phyloP scores from a whole-genome alignment of 352 stramenopile genomes.

The Globisporangium parvum region DNA sequence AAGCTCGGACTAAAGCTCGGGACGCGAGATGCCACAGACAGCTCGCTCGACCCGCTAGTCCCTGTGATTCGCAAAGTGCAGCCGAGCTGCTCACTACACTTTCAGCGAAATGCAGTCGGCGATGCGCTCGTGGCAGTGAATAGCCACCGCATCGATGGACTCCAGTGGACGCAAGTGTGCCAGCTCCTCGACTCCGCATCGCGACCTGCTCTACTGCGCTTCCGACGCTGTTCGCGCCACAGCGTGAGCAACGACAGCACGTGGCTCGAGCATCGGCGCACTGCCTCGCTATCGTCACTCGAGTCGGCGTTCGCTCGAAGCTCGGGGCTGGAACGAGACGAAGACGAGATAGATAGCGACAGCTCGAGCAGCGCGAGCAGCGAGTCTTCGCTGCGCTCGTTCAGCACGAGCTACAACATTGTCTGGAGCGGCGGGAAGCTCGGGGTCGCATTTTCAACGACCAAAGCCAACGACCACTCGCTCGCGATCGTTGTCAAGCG shows the following conservation, averaged over 20 bases:
- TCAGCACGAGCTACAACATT: constrained; percentile 27
- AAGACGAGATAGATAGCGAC: constrained; percentile 3
- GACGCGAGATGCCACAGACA: background rate
- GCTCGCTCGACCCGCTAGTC: background rate
- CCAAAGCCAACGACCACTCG: constrained; percentile 22
- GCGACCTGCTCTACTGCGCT: constrained; percentile 31
- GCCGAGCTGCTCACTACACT: constrained; percentile 23
- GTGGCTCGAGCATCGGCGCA: constrained; percentile 5
- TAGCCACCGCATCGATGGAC: constrained; percentile 18
- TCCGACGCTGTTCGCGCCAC: constrained; percentile 12
- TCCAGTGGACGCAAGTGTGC: constrained; percentile 21
- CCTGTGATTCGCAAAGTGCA: constrained; percentile 10
- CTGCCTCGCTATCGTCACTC: constrained; percentile 6
- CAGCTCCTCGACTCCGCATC: constrained; percentile 24
- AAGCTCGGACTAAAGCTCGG: constrained; percentile 13
- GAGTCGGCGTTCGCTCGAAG: background rate
- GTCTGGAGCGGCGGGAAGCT: constrained; percentile 32
- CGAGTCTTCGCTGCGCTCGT: constrained; percentile 3
- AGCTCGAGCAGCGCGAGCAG: background rate
- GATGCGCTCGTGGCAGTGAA: constrained; percentile 38
- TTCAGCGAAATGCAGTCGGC: constrained; percentile 25
- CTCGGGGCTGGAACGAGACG: background rate
- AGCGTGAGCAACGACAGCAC: background rate
- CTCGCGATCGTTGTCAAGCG: constrained; percentile 42
- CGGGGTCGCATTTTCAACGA: constrained; percentile 38